These are phyloP conservation scores for Collariella sp. DNA, from an alignment of 495 filamentous ascomycete species.

Conservation along the genomic window DNA sequence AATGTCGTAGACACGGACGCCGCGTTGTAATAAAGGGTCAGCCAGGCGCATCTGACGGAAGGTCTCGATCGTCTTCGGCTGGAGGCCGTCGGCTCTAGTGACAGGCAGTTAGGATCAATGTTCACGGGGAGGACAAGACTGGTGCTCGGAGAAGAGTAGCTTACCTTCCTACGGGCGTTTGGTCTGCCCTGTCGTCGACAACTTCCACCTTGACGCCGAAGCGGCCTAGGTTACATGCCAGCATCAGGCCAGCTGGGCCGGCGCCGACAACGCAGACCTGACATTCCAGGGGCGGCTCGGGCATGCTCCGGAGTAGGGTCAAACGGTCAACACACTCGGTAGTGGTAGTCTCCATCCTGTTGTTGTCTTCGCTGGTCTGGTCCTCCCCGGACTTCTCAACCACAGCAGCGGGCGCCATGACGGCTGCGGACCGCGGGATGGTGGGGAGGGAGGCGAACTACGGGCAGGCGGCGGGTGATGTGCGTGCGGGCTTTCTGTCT, in stretches of 20 bases:
- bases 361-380: slow-evolving; percentile 15
- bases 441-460: background rate
- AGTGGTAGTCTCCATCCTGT: slow-evolving; percentile 14
- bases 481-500: background rate
- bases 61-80: slow-evolving; percentile 46
- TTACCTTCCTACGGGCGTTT: slow-evolving; percentile 51
- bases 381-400: slow-evolving; percentile 24
- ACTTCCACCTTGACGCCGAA: slow-evolving; percentile 53
- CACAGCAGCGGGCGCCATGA: slow-evolving; percentile 25
- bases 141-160: background rate
- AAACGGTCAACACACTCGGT: slow-evolving; percentile 29
- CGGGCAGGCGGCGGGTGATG: background rate
- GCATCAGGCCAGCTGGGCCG: slow-evolving; percentile 62
- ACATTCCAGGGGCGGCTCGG: slow-evolving; percentile 28
- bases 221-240: slow-evolving; percentile 59
- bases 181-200: slow-evolving; percentile 54
- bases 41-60: slow-evolving; percentile 57
- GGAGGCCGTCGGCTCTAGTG: slow-evolving; percentile 61
- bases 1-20: slow-evolving; percentile 61
- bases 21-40: slow-evolving; percentile 51
- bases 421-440: background rate
- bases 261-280: slow-evolving; percentile 62
- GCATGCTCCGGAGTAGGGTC: slow-evolving; percentile 30
- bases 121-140: background rate
- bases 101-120: no score